Evolutionary conservation across 495 filamentous ascomycete genomes (phyloP), one percentile per base, ranked within the genome.

Genomic region (Xylaria scruposa): DNA sequence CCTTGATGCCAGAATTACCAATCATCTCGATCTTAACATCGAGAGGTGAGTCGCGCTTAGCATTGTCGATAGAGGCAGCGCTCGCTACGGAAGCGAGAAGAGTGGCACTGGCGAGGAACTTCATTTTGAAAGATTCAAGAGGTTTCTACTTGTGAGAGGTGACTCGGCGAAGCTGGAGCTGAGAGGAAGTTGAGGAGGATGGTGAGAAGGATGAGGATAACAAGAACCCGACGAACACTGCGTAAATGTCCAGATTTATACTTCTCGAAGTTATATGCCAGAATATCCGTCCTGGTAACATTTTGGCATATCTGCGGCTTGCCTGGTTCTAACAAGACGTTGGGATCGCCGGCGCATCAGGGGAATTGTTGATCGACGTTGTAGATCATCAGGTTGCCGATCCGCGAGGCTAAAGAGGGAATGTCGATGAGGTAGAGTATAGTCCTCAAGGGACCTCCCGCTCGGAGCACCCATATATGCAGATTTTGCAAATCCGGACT

Each of bases 1-100:
- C 87, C 77, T 89, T 88, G 74, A 91, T 85, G 49, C 82, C 84
- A 60, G 85, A 86, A 74, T 88, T 87, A 63, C 83, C 82, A 40
- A 84, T 80, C 70, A 86, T 84, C 63, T 83, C 81, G 65, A 90
- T 81, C 63, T 83, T 85, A 53, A 91, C 85, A 56, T 81, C 75
- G 47, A 91, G 78, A 36, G 80, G 84, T 10, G 83, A 76, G 62
- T 74, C 80, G 36, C 81, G 75, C 76, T 83, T 81, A 63, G 79
- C 74, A 42, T 80, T 49, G 66, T 88, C 79, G 70, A 87, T 76
- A 26, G 84, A 83, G 49, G 83, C 76, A 67, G 83, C 82, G 56
- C 79, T 76, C 26, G 83, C 85, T 72, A 84, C 71, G 31, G 87
- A 59, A 63, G 81, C 83, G 70, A 90, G 74, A 40, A 83, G 62